These are phyloP conservation scores for Ceratobasidium sp. DNA, from an alignment of 1,284 basidiomycete species.

Conservation along the genomic window DNA sequence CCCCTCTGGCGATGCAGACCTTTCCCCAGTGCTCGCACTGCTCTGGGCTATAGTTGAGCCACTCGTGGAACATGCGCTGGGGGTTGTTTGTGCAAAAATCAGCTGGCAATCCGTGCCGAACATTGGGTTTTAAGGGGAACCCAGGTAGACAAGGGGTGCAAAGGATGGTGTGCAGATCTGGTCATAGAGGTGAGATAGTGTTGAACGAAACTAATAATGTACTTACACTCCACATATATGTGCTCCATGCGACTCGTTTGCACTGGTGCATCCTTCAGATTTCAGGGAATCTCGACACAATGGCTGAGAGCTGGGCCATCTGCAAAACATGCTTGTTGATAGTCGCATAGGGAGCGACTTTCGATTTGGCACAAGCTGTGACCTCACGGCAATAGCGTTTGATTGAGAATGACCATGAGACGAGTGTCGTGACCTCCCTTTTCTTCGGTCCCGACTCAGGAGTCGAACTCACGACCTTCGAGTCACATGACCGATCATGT, in stretches of 20 bases:
- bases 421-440: too few species aligned
- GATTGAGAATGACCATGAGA: too few species aligned
- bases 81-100: constrained; percentile 16
- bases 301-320: constrained; percentile 3
- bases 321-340: constrained; percentile 11
- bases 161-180: constrained; percentile 18
- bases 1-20: neutral
- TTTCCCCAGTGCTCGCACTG: constrained; percentile 24
- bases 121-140: too few species aligned
- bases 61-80: neutral
- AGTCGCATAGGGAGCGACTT: constrained; percentile 1
- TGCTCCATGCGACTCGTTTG: neutral
- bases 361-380: neutral
- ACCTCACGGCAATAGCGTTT: constrained; percentile 22
- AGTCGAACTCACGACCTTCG: too few species aligned
- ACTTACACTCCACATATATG: neutral
- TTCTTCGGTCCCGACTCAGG: too few species aligned
- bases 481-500: too few species aligned
- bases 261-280: constrained; percentile 14
- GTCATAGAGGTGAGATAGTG: neutral
- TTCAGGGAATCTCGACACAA: neutral
- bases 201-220: neutral
- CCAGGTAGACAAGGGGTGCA: neutral
- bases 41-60: constrained; percentile 11
- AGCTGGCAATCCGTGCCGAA: too few species aligned